These are phyloP conservation scores for Citrullus amarus DNA, from an alignment of 306 rosid species.

Conservation along the genomic window DNA sequence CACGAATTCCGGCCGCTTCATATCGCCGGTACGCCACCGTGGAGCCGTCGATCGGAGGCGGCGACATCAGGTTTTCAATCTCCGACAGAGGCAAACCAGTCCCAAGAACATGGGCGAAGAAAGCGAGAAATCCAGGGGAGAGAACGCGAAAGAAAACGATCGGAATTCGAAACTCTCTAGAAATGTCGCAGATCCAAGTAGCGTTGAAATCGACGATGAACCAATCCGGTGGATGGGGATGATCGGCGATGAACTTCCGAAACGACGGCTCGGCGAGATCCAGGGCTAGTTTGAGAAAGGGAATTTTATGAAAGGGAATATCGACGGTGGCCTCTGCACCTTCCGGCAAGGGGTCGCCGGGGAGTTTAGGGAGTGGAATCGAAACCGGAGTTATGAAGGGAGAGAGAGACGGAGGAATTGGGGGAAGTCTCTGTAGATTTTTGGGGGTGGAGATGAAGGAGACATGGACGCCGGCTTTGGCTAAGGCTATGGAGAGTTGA, in stretches of 20 bases:
- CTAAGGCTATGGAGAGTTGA: constrained; percentile 12
- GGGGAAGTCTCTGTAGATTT: constrained; percentile 13
- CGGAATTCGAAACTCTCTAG: background rate
- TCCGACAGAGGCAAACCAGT: background rate
- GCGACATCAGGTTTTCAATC: background rate
- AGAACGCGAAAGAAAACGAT: constrained; percentile 1
- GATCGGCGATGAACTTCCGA: constrained; percentile 2
- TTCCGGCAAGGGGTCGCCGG: constrained; percentile 3
- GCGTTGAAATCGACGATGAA: constrained; percentile 15
- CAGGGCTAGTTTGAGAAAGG: background rate
- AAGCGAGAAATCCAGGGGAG: background rate
- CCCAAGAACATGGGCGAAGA: background rate
- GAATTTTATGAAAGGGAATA: constrained; percentile 1
- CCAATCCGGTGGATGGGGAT: constrained; percentile 5
- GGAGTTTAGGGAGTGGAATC: constrained; percentile 1
- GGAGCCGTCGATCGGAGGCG: background rate
- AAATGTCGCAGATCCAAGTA: background rate
- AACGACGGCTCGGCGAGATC: constrained; percentile 3
- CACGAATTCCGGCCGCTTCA: background rate
- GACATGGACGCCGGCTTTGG: constrained; percentile 12
- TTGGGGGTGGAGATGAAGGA: constrained; percentile 16
- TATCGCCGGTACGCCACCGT: background rate
- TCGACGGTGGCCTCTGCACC: constrained; percentile 14
- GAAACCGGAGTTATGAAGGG: background rate
- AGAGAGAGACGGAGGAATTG: background rate